These are phyloP conservation scores for Aleurites moluccanus DNA, from an alignment of 441 rosid species.

Conservation along the genomic window DNA sequence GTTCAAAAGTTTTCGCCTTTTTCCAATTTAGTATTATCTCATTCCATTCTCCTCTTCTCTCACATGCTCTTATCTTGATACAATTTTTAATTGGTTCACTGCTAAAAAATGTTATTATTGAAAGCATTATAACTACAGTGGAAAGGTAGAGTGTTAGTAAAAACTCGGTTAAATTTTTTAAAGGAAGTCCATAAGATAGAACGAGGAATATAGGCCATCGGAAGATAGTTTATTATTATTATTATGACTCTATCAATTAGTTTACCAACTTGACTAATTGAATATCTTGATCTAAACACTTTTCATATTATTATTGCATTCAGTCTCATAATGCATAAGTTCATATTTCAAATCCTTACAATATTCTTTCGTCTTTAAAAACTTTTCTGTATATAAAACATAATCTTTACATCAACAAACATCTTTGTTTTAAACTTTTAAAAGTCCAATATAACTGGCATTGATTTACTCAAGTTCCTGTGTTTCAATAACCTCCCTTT, in stretches of 20 bases:
- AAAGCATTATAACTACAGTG: background rate
- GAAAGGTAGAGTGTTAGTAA: background rate
- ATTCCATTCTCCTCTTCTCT: background rate
- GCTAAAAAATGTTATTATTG: background rate
- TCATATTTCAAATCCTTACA: too few species aligned
- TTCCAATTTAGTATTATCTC: background rate
- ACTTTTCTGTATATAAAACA: too few species aligned
- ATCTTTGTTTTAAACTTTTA: too few species aligned
- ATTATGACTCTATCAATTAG: too few species aligned
- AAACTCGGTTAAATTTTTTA: background rate
- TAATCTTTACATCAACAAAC: too few species aligned
- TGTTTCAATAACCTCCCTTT: background rate
- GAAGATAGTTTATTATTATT: background rate
- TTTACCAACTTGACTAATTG: background rate
- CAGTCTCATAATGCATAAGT: too few species aligned
- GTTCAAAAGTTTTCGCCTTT: background rate
- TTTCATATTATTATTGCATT: too few species aligned
- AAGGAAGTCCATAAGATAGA: background rate
- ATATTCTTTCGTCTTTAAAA: too few species aligned
- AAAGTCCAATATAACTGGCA: too few species aligned
- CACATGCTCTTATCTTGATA: background rate
- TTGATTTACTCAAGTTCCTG: background rate
- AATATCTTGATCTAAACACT: background rate
- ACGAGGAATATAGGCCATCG: too few species aligned
- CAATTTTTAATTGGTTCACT: background rate